Evolutionary conservation across 345 rosid species (phyloP).

Genomic region (Linum lewisii): DNA sequence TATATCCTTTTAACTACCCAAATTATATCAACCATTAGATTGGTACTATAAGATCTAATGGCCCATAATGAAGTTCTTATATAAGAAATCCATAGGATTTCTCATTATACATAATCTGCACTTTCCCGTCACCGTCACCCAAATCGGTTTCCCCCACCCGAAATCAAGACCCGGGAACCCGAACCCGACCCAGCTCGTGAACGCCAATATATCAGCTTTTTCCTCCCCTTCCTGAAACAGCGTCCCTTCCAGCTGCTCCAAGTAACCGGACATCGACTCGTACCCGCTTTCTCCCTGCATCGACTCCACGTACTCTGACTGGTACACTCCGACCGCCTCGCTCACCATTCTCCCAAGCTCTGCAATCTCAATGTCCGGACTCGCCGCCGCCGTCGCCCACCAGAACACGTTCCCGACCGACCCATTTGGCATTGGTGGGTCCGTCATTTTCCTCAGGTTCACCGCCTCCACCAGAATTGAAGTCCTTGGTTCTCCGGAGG

Average conservation of each 20-base stretch:
- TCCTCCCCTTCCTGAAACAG: conserved; percentile 2
- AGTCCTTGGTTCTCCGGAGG: background rate
- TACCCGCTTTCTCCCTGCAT: conserved; percentile 14
- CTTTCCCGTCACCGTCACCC: conserved; percentile 4
- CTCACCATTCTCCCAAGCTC: background rate
- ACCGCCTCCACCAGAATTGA: conserved; percentile 16
- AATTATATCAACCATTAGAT: too few species aligned
- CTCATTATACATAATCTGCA: too few species aligned
- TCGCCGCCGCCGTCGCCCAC: conserved; percentile 11
- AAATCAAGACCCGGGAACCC: conserved; percentile 6
- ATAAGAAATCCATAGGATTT: too few species aligned
- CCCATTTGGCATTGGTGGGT: conserved; percentile 15
- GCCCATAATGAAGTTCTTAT: too few species aligned
- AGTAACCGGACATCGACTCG: conserved; percentile 8
- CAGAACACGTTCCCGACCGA: conserved; percentile 9
- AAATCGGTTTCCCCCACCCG: conserved; percentile 16
- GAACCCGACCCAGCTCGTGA: conserved; percentile 15
- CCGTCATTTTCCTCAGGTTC: conserved; percentile 14
- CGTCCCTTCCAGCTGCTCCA: background rate
- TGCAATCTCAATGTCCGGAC: background rate
- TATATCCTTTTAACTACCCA: too few species aligned
- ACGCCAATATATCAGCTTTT: conserved; percentile 14
- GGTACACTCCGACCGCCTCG: conserved; percentile 12
- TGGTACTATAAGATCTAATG: too few species aligned
- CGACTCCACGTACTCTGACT: conserved; percentile 3